Conservation (phyloP, 192 early-diverging fungal genomes). For the Backusella australiensis region DNA sequence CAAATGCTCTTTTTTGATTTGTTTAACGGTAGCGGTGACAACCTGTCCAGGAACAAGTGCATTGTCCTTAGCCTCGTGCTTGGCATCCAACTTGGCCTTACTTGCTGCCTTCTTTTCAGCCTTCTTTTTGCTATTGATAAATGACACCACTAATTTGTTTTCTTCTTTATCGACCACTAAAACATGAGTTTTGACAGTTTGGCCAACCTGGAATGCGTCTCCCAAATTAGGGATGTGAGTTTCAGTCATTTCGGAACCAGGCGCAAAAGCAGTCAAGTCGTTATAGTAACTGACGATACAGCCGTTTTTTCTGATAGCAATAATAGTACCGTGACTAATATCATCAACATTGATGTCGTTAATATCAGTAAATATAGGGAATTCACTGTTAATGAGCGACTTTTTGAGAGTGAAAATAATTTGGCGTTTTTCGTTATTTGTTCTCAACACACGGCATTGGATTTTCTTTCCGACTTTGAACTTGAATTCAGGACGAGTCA, state of each 20-base stretch:
- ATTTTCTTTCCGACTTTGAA: constrained; percentile 76
- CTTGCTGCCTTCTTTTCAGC: constrained; percentile 6
- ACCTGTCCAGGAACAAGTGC: constrained; percentile 36
- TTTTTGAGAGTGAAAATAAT: constrained; percentile 78
- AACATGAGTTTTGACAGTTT: constrained; percentile 74
- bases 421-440: constrained; percentile 51
- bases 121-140: constrained; percentile 53
- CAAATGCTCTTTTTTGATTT: constrained; percentile 53
- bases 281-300: constrained; percentile 80
- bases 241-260: constrained; percentile 61
- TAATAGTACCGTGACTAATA: constrained; percentile 64
- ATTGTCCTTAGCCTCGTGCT: constrained; percentile 7
- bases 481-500: constrained; percentile 67
- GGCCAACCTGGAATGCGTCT: constrained; percentile 70
- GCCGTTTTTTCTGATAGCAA: constrained; percentile 57
- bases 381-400: constrained; percentile 64
- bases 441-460: constrained; percentile 65
- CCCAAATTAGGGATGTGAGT: constrained; percentile 42
- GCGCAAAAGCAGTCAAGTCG: constrained; percentile 67
- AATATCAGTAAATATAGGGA: constrained; percentile 63
- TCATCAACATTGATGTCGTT: constrained; percentile 57
- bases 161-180: constrained; percentile 52
- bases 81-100: constrained; percentile 7
- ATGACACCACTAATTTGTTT: constrained; percentile 66
- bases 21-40: constrained; percentile 40